These are phyloP conservation scores for Fusarium sp. DNA, from an alignment of 2,329 filamentous ascomycete species.

Conservation along the genomic window DNA sequence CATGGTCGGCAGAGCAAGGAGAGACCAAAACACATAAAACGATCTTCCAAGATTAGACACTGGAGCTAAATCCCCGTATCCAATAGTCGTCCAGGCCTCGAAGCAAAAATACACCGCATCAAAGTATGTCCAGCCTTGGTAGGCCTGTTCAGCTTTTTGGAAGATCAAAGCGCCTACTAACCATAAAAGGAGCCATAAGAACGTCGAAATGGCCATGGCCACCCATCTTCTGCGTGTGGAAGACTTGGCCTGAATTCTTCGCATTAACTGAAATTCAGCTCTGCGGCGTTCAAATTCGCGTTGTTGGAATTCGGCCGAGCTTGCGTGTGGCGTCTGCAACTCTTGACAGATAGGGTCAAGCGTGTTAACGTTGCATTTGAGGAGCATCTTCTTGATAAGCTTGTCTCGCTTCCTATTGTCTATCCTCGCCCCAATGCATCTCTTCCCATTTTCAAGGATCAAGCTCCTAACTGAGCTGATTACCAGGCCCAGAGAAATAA, in stretches of 20 bases:
- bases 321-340: not conserved
- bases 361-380: not conserved
- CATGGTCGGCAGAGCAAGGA: not conserved
- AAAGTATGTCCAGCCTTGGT: constrained; percentile 1
- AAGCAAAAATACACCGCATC: constrained; percentile 6
- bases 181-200: not conserved
- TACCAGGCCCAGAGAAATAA: not conserved
- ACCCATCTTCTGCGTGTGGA: not conserved
- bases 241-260: not conserved
- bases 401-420: not conserved
- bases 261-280: not conserved
- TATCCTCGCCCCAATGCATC: not conserved
- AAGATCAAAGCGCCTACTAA: not conserved
- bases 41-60: not conserved
- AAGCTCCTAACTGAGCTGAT: not conserved
- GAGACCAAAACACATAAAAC: constrained; percentile 4
- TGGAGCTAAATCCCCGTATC: not conserved
- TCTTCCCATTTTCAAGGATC: not conserved
- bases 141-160: not conserved
- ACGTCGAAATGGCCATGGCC: not conserved
- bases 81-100: not conserved
- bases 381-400: not conserved
- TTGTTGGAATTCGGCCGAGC: not conserved
- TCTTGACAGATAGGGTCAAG: not conserved
- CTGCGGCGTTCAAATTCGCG: not conserved